Base-by-base conservation (phyloP, 441 rosid genomes). In the Corymbia citriodora region DNA sequence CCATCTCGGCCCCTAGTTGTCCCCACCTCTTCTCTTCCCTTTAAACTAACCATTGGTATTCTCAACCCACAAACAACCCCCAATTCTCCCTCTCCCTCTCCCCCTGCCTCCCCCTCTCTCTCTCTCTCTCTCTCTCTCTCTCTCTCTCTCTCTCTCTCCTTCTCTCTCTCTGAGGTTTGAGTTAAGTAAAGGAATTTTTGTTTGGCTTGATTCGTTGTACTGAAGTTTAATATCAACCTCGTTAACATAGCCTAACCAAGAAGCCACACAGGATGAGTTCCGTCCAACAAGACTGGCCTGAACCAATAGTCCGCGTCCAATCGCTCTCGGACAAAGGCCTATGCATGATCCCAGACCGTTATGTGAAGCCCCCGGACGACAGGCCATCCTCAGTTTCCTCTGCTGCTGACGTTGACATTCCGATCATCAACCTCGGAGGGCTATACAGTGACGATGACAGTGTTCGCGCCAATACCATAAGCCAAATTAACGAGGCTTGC, bases 231-330 rank as follows among this genome's bases (percentile, higher is more conserved):
- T 45, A 45, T 45, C 85, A 3, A 33, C 82, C 53, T 88, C 54
- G 81, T 87, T 50, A 36, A 31, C 88, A 45, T 52, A 63, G 61
- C 17, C 79, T 48, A 52, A 81, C 7, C 29, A 72, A 50, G 79
- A 86, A 36, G 72, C 90, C 88, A 89, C 87, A 50, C 19, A 90
- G 54, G 65, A 90, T 91, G 90, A 89, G 79, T 88, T 68, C 45
- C 89, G 55, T 87, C 92, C 91, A 88, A 45, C 90, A 92, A 68
- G 94, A 93, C 21, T 97, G 99, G 99, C 98, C 99, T 19, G 99
- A 97, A 92, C 98, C 97, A 27, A 92, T 97, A 53, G 95, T 96
- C 91, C 97, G 99, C 1, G 99, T 97, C 91, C 98, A 96, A 90
- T 94, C 98, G 87, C 92, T 97, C 86, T 96, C 99, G 63, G 95